phyloP scores from a whole-genome alignment of 176 grass and related monocot genomes.

The Sorghum bicolor region Sorghum_bicolor_NCBIv3 NC_012871.2:64413501-64414000 shows the following conservation, averaged over 20 bases:
- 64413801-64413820: slow-evolving; percentile 94
- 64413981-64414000: background rate
- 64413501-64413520: background rate
- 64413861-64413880: too few relatives aligned
- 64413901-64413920: too few relatives aligned
- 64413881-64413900: too few relatives aligned
- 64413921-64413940: background rate
- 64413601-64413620: slow-evolving; percentile 13
- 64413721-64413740: slow-evolving; percentile 76
- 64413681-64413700: slow-evolving; percentile 19
- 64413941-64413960: too few relatives aligned
- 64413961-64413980: background rate
- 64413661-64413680: slow-evolving; percentile 59
- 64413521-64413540: background rate
- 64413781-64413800: slow-evolving; percentile 40
- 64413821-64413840: slow-evolving; percentile 56
- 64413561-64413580: background rate
- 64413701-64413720: slow-evolving; percentile 64
- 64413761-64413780: slow-evolving; percentile 22
- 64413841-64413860: too few relatives aligned
- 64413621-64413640: slow-evolving; percentile 81
- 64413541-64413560: background rate
- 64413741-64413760: slow-evolving; percentile 62
- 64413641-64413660: slow-evolving; percentile 69
- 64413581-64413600: background rate